Base-by-base conservation (phyloP, 495 filamentous ascomycete genomes). In the Podospora pseudopauciseta region DNA sequence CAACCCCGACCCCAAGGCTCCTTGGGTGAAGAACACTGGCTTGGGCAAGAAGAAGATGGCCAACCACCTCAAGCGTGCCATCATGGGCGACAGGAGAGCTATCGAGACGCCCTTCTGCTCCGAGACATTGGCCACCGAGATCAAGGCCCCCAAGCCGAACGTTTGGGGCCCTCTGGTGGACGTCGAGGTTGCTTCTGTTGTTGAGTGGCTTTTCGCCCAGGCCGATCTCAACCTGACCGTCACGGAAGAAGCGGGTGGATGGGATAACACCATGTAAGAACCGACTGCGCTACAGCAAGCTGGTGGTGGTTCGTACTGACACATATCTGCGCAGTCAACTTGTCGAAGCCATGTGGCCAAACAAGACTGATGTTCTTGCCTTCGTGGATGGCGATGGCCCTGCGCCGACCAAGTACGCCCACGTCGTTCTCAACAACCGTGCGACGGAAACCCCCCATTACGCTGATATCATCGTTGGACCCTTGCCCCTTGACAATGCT, bases 261-360 rank as follows among this genome's bases (percentile, higher is more conserved):
- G 77, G 76, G 76, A 78, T 65, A 80, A 79, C 72, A 69, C 69
- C 2, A 72, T 75, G 72, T 74, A 49, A 49, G 39, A 49, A 13
- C 13, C 39, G 23, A 23, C 23, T 23, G 23, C 19, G 70, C 70
- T 67, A 20, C 11, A 32, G 32, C 20, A 16, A 63, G 18, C 32
- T 26, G 9, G 3, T 16, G 2, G 9, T 18, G 11, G 5, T 11
- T n/a, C 27, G 15, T 27, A 55, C 39, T 66, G 65, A 67, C 65
- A 20, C 32, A 49, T 16, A 11, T 11, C 26, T 11, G 20, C 28
- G 34, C 54, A 76, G 73, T 15, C 62, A 70, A 26, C 67, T 81
- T n/a, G 75, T 84, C 34, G 85, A 87, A 65, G 70, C 82, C 16
- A 72, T 86, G 66, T 72, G 74, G 64, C 84, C 85, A 16, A 86